These are phyloP conservation scores for Funneliformis mosseae DNA, from an alignment of 192 early-diverging fungal genomes.

Conservation along the genomic window DNA sequence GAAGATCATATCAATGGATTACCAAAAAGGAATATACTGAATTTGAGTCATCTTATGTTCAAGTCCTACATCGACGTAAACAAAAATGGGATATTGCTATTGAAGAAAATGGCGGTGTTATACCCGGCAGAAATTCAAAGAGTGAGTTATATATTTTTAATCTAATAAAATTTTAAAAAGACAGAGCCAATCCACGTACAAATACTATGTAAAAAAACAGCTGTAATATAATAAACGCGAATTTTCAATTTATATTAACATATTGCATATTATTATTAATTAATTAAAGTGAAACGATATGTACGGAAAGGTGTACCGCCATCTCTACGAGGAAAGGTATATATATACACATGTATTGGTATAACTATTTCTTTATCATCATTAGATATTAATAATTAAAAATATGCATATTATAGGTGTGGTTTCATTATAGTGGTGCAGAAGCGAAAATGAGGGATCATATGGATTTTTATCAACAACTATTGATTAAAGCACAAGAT, in stretches of 20 bases:
- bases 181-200: too few species aligned
- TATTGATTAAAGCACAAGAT: slow-evolving; percentile 45
- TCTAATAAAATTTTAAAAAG: not conserved
- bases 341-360: too few species aligned
- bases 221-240: not conserved
- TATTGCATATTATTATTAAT: slow-evolving; percentile 14
- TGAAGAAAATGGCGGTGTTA: slow-evolving; percentile 45
- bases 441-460: slow-evolving; percentile 57
- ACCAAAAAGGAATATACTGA: slow-evolving; percentile 47
- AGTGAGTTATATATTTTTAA: slow-evolving; percentile 36
- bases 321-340: slow-evolving; percentile 61
- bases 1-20: slow-evolving; percentile 53
- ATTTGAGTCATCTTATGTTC: slow-evolving; percentile 54
- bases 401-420: slow-evolving; percentile 44
- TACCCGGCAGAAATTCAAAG: slow-evolving; percentile 49
- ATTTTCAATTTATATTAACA: not conserved
- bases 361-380: not conserved
- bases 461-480: slow-evolving; percentile 57
- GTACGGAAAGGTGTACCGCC: slow-evolving; percentile 80
- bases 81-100: slow-evolving; percentile 54
- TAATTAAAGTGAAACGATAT: slow-evolving; percentile 66
- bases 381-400: slow-evolving; percentile 8
- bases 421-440: slow-evolving; percentile 76
- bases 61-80: slow-evolving; percentile 49
- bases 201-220: not conserved